phyloP scores from a whole-genome alignment of 148 eudicot genomes.

The Fagopyrum homotropicum region DNA sequence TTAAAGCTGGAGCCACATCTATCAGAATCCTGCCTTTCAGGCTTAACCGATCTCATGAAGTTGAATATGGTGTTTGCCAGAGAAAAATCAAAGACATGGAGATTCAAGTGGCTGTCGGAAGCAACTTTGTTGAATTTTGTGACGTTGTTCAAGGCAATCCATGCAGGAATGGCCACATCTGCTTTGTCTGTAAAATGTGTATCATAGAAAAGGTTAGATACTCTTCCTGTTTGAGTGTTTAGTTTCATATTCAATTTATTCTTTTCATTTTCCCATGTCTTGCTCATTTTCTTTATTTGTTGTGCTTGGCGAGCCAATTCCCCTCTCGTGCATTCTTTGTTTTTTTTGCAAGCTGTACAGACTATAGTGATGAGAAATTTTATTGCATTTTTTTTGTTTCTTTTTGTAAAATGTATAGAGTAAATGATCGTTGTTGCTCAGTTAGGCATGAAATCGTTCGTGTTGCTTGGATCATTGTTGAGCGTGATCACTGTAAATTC shows the following conservation, averaged over 20 bases:
- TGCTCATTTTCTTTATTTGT: neutral
- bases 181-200: constrained; percentile 25
- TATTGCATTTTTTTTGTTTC: neutral
- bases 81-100: constrained; percentile 33
- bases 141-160: constrained; percentile 51
- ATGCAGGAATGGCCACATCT: constrained; percentile 24
- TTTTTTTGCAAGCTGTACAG: constrained; percentile 5
- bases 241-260: constrained; percentile 1
- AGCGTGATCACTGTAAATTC: neutral
- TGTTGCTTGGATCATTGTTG: neutral
- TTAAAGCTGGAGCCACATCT: constrained; percentile 25
- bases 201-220: constrained; percentile 19
- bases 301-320: constrained; percentile 5
- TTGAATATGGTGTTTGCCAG: constrained; percentile 13
- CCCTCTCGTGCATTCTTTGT: neutral
- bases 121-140: constrained; percentile 44
- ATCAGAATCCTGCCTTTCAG: constrained; percentile 20
- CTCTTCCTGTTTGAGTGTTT: constrained; percentile 1
- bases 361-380: neutral
- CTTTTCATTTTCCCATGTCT: neutral
- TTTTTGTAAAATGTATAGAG: neutral
- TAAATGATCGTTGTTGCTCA: neutral
- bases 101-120: constrained; percentile 48
- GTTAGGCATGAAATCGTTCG: neutral
- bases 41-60: constrained; percentile 17